Conservation (phyloP, 2,329 filamentous ascomycete genomes). For the Amauroascus niger region DNA sequence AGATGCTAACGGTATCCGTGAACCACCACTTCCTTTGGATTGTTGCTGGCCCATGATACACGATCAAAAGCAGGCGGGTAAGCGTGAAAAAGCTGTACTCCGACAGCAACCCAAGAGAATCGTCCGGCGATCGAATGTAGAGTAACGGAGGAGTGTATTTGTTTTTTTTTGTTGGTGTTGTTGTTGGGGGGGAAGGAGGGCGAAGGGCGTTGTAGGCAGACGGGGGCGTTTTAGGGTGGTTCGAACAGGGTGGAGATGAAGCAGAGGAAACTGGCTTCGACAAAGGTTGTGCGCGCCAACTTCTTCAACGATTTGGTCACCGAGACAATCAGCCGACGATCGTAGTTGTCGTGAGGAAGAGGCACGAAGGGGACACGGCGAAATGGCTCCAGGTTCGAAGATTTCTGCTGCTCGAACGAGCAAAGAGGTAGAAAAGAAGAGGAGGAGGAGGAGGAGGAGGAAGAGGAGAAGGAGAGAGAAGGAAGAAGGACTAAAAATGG, state of each 20-base stretch:
- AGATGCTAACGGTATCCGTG: constrained; percentile 20
- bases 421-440: neutral
- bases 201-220: too few species aligned
- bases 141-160: too few species aligned
- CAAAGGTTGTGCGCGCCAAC: constrained; percentile 15
- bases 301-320: constrained; percentile 13
- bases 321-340: constrained; percentile 13
- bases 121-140: neutral
- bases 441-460: neutral
- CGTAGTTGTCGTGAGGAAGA: constrained; percentile 14
- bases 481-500: neutral
- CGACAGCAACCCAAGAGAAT: neutral
- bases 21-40: constrained; percentile 37
- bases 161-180: too few species aligned
- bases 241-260: constrained; percentile 19
- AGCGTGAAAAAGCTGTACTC: too few species aligned
- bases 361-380: constrained; percentile 7
- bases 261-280: constrained; percentile 18
- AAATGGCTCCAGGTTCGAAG: constrained; percentile 17
- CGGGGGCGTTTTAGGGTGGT: constrained; percentile 20
- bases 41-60: constrained; percentile 43
- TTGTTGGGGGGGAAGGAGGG: too few species aligned
- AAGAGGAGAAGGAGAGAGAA: neutral
- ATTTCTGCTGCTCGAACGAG: constrained; percentile 14
- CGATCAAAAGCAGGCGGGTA: neutral